Evolutionary conservation across 768 basidiomycete genomes (phyloP).

Genomic region (Gymnopilus dilepis): DNA sequence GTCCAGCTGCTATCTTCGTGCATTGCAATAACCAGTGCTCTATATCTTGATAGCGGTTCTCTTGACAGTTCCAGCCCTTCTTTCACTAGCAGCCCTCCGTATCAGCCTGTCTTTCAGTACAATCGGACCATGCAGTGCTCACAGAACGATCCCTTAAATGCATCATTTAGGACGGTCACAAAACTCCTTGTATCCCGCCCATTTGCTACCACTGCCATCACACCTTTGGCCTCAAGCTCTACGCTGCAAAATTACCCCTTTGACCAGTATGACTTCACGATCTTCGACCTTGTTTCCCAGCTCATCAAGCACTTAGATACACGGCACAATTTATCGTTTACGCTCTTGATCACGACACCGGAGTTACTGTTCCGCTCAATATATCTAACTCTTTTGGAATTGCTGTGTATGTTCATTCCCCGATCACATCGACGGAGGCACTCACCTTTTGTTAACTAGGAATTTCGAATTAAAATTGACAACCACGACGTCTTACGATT

Average conservation of each 20-base stretch:
- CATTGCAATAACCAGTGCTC: background rate
- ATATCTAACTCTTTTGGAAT: too few relatives aligned
- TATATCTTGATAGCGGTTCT: background rate
- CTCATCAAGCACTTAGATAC: too few relatives aligned
- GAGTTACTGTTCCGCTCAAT: too few relatives aligned
- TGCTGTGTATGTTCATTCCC: too few relatives aligned
- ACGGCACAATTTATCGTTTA: too few relatives aligned
- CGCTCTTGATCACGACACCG: too few relatives aligned
- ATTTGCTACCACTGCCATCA: background rate
- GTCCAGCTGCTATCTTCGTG: background rate
- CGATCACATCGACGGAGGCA: too few relatives aligned
- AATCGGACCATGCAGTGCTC: background rate
- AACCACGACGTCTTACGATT: too few relatives aligned
- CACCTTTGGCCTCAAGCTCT: background rate
- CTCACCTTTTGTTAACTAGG: too few relatives aligned
- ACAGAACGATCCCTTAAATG: background rate
- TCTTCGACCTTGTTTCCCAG: too few relatives aligned
- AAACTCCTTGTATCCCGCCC: background rate
- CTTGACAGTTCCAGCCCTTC: background rate
- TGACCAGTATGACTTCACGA: background rate
- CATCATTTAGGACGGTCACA: background rate
- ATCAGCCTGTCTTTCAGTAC: background rate
- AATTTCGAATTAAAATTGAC: too few relatives aligned
- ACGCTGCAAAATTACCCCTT: background rate
- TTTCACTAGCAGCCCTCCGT: background rate